Base-by-base conservation (phyloP, 768 basidiomycete species). In the Boletus rubescentipes region DNA sequence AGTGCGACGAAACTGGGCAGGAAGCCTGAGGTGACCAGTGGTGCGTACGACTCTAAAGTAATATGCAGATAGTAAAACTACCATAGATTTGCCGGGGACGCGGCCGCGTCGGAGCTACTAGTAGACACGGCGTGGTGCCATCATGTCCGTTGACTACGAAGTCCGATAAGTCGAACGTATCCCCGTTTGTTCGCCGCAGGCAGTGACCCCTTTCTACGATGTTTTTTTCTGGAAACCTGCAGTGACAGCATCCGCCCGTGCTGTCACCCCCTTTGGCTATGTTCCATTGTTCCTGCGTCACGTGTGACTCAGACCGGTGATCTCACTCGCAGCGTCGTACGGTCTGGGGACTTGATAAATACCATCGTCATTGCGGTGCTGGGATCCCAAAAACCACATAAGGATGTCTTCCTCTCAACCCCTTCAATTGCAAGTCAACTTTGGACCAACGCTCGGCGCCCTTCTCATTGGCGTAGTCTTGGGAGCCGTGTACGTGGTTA, bases 401-500 rank as follows among this genome's bases (percentile, higher is more conserved):
- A 36, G 26, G 14, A 51, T 51, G 50, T 44, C 50, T 11, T 51
- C 50, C 29, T 12, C 36, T 31, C 50, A 35, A 42, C 16, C 31
- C 39, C 16, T 34, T 26, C 26, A 26, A 26, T 26, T 26, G 18
- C 50, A 21, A 15, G 1, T 38, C 20, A 31, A 37, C 35, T 21
- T 44, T 30, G 42, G 29, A 4, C 42, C 50, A 10, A 51, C 50
- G 18, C 50, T 51, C 15, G 50, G 50, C 5, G 50, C 50, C 2
- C 50, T 51, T 26, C 50, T 51, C 29, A 8, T 51, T 31, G 50
- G 50, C 8, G 42, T 51, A 2, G 35, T 51, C 11, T 31, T 51
- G 18, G 50, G 42, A 16, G 26, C 50, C 23, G 29, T 12, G 50
- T 51, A 12, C 34, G 50, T 51, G 2, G 12, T 10, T 11, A 2